Conservation (phyloP, 1,284 basidiomycete species). For the Leccinum fuscescens region DNA sequence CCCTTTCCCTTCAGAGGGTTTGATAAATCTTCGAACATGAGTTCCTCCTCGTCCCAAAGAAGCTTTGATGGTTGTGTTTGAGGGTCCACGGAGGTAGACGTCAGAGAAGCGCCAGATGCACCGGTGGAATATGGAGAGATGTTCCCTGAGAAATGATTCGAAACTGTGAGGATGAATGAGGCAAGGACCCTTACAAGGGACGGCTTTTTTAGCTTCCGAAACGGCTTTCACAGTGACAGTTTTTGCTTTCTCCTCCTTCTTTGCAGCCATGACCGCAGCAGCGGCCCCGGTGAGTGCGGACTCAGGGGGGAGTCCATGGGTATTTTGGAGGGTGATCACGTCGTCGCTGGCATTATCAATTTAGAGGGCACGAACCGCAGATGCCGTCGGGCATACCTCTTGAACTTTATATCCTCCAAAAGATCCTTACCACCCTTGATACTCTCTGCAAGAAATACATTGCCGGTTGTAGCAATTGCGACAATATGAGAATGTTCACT, state of each 20-base stretch:
- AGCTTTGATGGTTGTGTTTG: slow-evolving; percentile 76
- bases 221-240: slow-evolving; percentile 37
- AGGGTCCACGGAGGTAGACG: slow-evolving; percentile 87
- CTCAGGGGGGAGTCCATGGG: slow-evolving; percentile 65
- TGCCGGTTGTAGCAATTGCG: slow-evolving; percentile 86
- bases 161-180: slow-evolving; percentile 4
- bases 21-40: slow-evolving; percentile 89
- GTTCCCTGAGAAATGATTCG: slow-evolving; percentile 61
- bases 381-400: slow-evolving; percentile 52
- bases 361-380: neutral
- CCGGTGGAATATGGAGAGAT: slow-evolving; percentile 89
- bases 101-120: slow-evolving; percentile 89
- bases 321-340: slow-evolving; percentile 89
- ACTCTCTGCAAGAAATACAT: slow-evolving; percentile 89
- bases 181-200: slow-evolving; percentile 56
- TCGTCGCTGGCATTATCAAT: slow-evolving; percentile 58
- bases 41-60: slow-evolving; percentile 89
- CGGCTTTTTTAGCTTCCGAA: slow-evolving; percentile 49
- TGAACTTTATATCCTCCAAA: slow-evolving; percentile 82
- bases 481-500: slow-evolving; percentile 90
- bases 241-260: slow-evolving; percentile 35
- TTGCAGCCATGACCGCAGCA: slow-evolving; percentile 28
- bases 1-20: slow-evolving; percentile 76
- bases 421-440: slow-evolving; percentile 87
- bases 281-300: slow-evolving; percentile 45